Base-by-base conservation (phyloP, 441 rosid species). In the Breynia disticha region DNA sequence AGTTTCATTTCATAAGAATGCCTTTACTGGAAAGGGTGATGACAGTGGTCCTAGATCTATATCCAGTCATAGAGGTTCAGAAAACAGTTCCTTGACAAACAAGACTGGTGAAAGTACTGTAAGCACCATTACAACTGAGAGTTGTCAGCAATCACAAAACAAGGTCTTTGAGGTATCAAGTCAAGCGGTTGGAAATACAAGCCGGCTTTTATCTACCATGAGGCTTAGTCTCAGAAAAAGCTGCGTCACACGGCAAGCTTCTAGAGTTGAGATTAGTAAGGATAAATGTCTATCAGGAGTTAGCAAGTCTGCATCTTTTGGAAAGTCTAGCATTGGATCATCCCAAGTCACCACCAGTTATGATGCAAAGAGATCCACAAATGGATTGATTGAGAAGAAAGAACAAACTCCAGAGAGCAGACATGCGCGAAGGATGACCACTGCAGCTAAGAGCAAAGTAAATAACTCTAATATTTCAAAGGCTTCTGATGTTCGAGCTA, bases 241-340 rank as follows among this genome's bases (percentile, higher is more conserved):
- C 55, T 64, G 65, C 62, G 68, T 52, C 54, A 73, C 73, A 44
- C 69, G 79, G 63, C 82, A 65, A 68, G 85, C 86, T 45, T 74
- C 75, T 46, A 73, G 72, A 47, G 59, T 66, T 32, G 71, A 66
- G 66, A 60, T 48, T 47, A 63, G 32, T 64, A 42, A 52, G 15
- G 59, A 68, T 60, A 45, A 28, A 35, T 62, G 52, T 46, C 51
- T 60, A 50, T 67, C 68, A 43, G 63, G 65, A 41, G 77, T 62
- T 13, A n/a, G 48, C 21, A 64, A 69, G 56, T 76, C 83, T n/a
- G n/a, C n/a, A 68, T 71, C 65, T 37, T 77, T 82, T 41, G 43
- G 73, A n/a, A 78, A 79, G 55, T 80, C 80, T 52, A 79, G 87
- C 18, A 70, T 67, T 39, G 84, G 76, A 43, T 77, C 86, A 19